These are phyloP conservation scores for Dissoconium aciculare DNA, from an alignment of 2,329 filamentous ascomycete genomes.

Conservation along the genomic window DNA sequence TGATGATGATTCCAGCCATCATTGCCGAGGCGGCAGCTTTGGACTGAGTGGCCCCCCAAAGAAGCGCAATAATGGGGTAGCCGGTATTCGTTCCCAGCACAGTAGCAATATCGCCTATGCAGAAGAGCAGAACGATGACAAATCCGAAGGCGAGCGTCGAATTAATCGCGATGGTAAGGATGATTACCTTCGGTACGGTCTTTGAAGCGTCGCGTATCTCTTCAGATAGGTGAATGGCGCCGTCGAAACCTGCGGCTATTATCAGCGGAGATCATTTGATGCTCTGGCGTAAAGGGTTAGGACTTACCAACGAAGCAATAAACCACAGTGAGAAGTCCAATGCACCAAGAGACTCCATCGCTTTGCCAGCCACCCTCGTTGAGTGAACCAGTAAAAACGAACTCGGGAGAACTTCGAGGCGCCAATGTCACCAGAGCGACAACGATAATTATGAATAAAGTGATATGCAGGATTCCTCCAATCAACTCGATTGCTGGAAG, in stretches of 20 bases:
- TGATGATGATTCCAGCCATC: constrained; percentile 22
- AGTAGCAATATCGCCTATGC: constrained; percentile 21
- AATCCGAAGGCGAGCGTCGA: constrained; percentile 14
- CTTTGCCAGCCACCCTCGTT: constrained; percentile 33
- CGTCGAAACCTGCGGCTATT: constrained; percentile 4
- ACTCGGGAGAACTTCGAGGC: constrained; percentile 26
- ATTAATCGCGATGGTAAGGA: constrained; percentile 12
- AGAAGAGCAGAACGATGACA: constrained; percentile 22
- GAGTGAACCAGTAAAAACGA: constrained; percentile 35
- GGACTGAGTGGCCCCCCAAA: constrained; percentile 23
- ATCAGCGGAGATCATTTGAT: no score
- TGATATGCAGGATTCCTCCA: constrained; percentile 36
- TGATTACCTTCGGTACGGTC: constrained; percentile 15
- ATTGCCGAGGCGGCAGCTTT: constrained; percentile 22
- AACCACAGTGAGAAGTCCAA: constrained; percentile 30
- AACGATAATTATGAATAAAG: constrained; percentile 39
- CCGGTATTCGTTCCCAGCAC: constrained; percentile 12
- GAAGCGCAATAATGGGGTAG: constrained; percentile 23
- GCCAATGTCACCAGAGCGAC: constrained; percentile 32
- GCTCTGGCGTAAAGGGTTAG: no score
- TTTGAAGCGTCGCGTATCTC: constrained; percentile 16
- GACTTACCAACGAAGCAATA: constrained; percentile 1
- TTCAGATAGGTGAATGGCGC: constrained; percentile 9
- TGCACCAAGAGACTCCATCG: constrained; percentile 14
- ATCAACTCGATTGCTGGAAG: constrained; percentile 35